Percentiles rank a stretch among this genome's conserved stretches.
phyloP scores from a whole-genome alignment of 441 rosid species.

The Isatis lusitanica region DNA sequence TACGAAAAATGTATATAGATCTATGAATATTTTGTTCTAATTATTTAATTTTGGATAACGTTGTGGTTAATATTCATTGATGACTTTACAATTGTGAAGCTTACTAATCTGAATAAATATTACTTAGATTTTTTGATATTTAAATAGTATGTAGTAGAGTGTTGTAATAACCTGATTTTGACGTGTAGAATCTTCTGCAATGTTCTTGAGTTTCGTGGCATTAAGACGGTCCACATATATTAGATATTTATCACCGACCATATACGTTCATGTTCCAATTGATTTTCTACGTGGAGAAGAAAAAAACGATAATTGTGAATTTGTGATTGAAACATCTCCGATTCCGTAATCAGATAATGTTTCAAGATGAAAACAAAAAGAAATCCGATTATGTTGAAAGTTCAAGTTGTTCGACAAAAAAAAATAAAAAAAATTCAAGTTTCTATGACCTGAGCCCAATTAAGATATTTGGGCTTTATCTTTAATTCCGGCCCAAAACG shows the following conservation, averaged over 20 bases:
- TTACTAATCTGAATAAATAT: background rate
- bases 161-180: background rate
- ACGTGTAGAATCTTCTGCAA: constrained; percentile 19
- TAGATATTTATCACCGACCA: constrained; percentile 18
- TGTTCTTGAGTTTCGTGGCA: background rate
- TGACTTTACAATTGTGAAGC: background rate
- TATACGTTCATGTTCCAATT: background rate
- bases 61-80: background rate
- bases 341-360: background rate
- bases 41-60: background rate
- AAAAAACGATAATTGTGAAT: no score
- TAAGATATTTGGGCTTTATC: background rate
- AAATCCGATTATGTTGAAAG: no score
- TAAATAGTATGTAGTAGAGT: background rate
- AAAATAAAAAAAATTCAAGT: no score
- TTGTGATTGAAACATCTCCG: background rate
- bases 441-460: background rate
- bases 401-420: no score
- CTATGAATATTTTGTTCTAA: background rate
- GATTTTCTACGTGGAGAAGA: background rate
- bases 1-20: background rate
- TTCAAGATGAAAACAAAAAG: no score
- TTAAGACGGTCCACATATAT: background rate
- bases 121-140: background rate
- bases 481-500: background rate